phyloP scores from a whole-genome alignment of 176 grass and related monocot genomes.

The Chloris gayana region DNA sequence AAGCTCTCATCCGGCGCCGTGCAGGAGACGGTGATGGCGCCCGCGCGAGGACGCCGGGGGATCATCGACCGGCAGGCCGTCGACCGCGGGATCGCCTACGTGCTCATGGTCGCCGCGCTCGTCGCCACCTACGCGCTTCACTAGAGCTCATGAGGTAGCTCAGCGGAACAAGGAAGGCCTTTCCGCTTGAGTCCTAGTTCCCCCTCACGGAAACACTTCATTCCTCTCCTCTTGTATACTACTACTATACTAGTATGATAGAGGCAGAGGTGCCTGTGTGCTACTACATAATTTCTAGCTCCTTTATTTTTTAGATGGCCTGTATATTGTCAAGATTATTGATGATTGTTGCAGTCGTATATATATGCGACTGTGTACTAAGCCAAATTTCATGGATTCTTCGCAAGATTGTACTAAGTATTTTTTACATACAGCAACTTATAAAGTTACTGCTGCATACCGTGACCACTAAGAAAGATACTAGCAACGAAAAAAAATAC shows the following conservation, averaged over 20 bases:
- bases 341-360: no score
- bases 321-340: no score
- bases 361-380: no score
- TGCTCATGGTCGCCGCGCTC: constrained; percentile 64
- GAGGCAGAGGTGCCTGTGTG: background rate
- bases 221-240: background rate
- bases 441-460: no score
- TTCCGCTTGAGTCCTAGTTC: constrained; percentile 7
- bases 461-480: no score
- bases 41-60: background rate
- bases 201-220: constrained; percentile 4
- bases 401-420: no score
- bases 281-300: background rate
- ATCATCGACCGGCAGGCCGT: constrained; percentile 55
- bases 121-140: constrained; percentile 65
- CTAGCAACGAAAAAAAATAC: no score
- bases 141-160: constrained; percentile 11
- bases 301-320: no score
- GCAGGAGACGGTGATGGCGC: constrained; percentile 18
- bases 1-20: background rate
- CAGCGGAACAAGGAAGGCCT: background rate
- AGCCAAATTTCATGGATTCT: no score
- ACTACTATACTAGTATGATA: no score
- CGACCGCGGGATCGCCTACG: constrained; percentile 64
- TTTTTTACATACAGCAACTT: no score